phyloP scores from a whole-genome alignment of 352 stramenopile genomes.

The Globisporangium okanoganense region DNA sequence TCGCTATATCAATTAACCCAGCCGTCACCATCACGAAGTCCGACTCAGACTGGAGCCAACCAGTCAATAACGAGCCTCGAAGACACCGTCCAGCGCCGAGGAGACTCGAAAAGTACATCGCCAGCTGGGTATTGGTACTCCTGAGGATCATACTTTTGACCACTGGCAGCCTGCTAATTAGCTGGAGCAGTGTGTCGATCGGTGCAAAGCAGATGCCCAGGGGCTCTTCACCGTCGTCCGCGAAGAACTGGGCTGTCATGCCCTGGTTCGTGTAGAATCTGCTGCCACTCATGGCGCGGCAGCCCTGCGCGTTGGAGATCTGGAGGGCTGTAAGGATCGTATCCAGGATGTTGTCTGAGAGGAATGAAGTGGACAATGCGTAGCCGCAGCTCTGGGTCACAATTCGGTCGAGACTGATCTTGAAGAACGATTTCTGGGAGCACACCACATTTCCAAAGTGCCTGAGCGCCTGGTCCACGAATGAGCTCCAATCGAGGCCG shows the following conservation, averaged over 20 bases:
- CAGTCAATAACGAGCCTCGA: background rate
- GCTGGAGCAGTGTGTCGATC: background rate
- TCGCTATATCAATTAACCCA: background rate
- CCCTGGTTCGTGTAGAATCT: background rate
- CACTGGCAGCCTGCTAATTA: background rate
- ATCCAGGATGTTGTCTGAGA: background rate
- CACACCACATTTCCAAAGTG: background rate
- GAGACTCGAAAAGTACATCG: conserved; percentile 4
- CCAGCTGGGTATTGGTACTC: background rate
- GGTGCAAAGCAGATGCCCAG: background rate
- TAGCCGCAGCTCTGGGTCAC: background rate
- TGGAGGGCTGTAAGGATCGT: background rate
- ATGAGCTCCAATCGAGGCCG: background rate
- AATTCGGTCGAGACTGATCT: background rate
- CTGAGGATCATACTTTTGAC: background rate
- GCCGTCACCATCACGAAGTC: background rate
- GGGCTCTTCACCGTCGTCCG: background rate
- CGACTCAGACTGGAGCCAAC: background rate
- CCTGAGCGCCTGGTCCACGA: background rate
- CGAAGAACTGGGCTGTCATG: conserved; percentile 1
- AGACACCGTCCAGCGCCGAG: background rate
- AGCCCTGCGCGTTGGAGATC: conserved; percentile 2
- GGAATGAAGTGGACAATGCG: background rate
- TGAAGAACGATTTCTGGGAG: conserved; percentile 1
- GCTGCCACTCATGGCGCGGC: background rate